Conservation (phyloP, 768 basidiomycete species). For the Suillus decipiens region DNA sequence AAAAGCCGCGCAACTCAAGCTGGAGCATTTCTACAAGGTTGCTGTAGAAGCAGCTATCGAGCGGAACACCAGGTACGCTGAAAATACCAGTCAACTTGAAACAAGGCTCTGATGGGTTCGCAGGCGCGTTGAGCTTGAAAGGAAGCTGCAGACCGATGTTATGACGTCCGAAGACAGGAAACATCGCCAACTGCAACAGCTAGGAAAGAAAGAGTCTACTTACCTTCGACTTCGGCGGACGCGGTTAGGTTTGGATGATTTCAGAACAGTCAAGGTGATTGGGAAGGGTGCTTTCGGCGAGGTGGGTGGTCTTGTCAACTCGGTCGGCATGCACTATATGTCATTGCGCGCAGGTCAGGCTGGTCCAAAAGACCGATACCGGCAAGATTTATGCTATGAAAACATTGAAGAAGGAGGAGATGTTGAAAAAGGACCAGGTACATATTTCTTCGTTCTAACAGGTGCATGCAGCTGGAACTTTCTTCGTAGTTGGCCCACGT, state of each 20-base stretch:
- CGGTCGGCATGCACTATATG: neutral
- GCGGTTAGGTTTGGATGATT: conserved; percentile 88
- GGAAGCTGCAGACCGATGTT: conserved; percentile 68
- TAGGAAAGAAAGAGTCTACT: conserved; percentile 86
- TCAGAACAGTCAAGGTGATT: conserved; percentile 97
- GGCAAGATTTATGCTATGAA: conserved; percentile 99
- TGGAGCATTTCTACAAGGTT: conserved; percentile 96
- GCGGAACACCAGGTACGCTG: conserved; percentile 77
- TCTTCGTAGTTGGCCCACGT: conserved; percentile 86
- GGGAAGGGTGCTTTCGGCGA: conserved; percentile 99
- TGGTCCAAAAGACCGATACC: conserved; percentile 96
- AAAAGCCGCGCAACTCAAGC: conserved; percentile 90
- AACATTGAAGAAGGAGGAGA: conserved; percentile 93
- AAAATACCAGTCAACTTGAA: neutral
- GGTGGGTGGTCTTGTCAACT: conserved; percentile 43
- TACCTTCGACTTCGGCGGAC: conserved; percentile 89
- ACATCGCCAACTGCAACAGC: conserved; percentile 76
- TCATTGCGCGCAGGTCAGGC: conserved; percentile 56
- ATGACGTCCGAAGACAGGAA: conserved; percentile 83
- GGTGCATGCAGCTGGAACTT: conserved; percentile 9
- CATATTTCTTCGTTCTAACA: conserved; percentile 20
- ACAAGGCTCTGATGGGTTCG: conserved; percentile 12
- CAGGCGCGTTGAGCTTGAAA: conserved; percentile 88
- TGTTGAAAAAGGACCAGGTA: conserved; percentile 99
- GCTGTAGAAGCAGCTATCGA: conserved; percentile 96